Conservation (phyloP, 768 basidiomycete species). For the Boletus huronensis region DNA sequence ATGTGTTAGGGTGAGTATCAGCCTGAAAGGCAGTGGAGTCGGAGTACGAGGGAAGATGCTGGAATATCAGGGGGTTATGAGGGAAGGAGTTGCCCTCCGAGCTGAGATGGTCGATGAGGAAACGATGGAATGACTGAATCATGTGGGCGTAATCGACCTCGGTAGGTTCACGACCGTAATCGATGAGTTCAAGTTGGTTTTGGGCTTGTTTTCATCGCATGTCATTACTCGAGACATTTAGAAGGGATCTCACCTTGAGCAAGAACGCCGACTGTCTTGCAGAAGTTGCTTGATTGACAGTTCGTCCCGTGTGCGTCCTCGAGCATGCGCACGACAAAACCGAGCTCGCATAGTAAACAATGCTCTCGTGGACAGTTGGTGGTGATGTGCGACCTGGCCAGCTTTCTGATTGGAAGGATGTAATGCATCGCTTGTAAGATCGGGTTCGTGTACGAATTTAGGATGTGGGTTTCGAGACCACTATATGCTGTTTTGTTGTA, state of each 20-base stretch:
- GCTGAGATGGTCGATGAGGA: constrained; percentile 81
- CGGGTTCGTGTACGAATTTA: constrained; percentile 95
- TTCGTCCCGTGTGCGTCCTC: constrained; percentile 93
- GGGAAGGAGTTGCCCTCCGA: constrained; percentile 67
- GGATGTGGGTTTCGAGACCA: constrained; percentile 94
- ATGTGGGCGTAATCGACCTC: constrained; percentile 79
- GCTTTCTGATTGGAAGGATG: constrained; percentile 63
- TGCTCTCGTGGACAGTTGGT: constrained; percentile 87
- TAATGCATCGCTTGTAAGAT: constrained; percentile 91
- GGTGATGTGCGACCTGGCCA: constrained; percentile 91
- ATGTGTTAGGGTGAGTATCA: constrained; percentile 15
- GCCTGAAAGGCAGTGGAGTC: constrained; percentile 12
- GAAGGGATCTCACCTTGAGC: constrained; percentile 63
- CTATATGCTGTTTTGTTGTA: constrained; percentile 91
- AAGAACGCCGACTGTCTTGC: constrained; percentile 85
- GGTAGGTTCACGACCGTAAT: constrained; percentile 75
- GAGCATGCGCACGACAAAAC: constrained; percentile 92
- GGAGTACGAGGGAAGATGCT: constrained; percentile 15
- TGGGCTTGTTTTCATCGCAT: constrained; percentile 39
- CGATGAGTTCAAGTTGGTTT: constrained; percentile 84
- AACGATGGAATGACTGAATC: constrained; percentile 94
- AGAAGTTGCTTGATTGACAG: constrained; percentile 97
- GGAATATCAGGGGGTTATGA: constrained; percentile 54
- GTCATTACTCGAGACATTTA: neutral
- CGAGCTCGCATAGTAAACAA: constrained; percentile 91